Base-by-base conservation (phyloP, 2,329 filamentous ascomycete species). In the Lachnellula occidentalis region DNA sequence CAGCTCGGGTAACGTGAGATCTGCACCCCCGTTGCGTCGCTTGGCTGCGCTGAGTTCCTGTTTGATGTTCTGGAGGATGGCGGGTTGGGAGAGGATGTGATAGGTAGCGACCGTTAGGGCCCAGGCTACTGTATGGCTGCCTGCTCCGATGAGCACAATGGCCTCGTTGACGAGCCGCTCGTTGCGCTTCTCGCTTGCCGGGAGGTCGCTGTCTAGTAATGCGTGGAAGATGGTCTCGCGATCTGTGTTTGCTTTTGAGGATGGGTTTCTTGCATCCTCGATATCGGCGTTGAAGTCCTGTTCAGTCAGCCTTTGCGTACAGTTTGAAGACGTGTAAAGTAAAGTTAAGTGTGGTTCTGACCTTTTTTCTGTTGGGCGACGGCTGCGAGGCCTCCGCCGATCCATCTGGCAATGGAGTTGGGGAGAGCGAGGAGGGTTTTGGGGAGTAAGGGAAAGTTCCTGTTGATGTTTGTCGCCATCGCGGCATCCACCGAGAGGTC, bases 51-150 rank as follows among this genome's bases (percentile, higher is more conserved):
- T 54, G 4, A 76, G 64, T 56, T 76, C 73, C 0, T 58, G 53
- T 9, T 63, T 64, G 4, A 76, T 56, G 4, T 55, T 61, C 1
- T 48, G n/a, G 0, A 69, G 57, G 8, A 71, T 64, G 0, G 51
- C 3, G 0, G 70, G 66, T 14, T 70, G 61, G 15, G 60, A 54
- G 17, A 71, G 67, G 1, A 75, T 57, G 64, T 72, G 53, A 61
- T 67, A 75, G 2, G 66, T 61, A 4, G 67, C 58, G 14, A 71
- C 56, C 3, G 65, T 58, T 14, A 76, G 60, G 0, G 67, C 60
- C 59, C 65, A 66, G 7, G 63, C 65, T 1, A 65, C 67, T 0
- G 72, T 74, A 41, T 72, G 69, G 34, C 67, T 70, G 1, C 70
- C 73, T 4, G 72, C 73, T 1, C 53, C 57, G 7, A 63, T 63